Evolutionary conservation across 2,329 filamentous ascomycete genomes (phyloP), one percentile per base, ranked within the genome.

Genomic region (Mycocentrospora acerina): DNA sequence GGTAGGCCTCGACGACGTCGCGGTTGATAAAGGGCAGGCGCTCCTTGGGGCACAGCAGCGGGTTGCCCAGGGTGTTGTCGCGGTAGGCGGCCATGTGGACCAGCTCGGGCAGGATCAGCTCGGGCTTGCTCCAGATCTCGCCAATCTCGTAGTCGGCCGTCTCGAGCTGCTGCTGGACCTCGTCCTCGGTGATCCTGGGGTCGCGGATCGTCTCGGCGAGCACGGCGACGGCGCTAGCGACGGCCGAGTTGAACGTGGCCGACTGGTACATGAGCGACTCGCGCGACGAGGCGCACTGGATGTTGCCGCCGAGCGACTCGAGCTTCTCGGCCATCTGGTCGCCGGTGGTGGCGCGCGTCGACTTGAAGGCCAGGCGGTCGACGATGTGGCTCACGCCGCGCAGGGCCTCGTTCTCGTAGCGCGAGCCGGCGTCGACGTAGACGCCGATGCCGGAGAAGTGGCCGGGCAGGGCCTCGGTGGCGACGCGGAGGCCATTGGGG

Each of bases 201-300:
- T 94, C 81, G 42, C 89, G 85, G 47, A 98, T 94, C 22, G 93
- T 97, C 68, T 98, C 93, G 42, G 93, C 91, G 27, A 98, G 80
- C 13, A 98, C 72, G 19, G 78, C 88, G 16, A 95, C 81, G 10
- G 91, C 89, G 7, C 82, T 82, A 6, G 88, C 84, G 7, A 98
- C 90, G 13, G 89, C 85, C 17, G 85, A 85, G 74, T 98, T 98
- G 80, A 98, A 98, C 19, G 90, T 96, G 17, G 93, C 93, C 1
- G 90, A 88, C 70, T 98, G 93, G 74, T 98, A 98, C 93, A 98
- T 98, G 71, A 98, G 81, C 40, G 89, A 89, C 71, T 98, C 93
- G 51, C 93, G 80, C 2, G 90, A 95, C 2, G 90, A 96, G 9
- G 91, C 90, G 71, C 93, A 98, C 71, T 97, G 90, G 43, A 98